Conservation (phyloP, 1,139 yeast genomes). For the Arxiozyma heterogenica region DNA sequence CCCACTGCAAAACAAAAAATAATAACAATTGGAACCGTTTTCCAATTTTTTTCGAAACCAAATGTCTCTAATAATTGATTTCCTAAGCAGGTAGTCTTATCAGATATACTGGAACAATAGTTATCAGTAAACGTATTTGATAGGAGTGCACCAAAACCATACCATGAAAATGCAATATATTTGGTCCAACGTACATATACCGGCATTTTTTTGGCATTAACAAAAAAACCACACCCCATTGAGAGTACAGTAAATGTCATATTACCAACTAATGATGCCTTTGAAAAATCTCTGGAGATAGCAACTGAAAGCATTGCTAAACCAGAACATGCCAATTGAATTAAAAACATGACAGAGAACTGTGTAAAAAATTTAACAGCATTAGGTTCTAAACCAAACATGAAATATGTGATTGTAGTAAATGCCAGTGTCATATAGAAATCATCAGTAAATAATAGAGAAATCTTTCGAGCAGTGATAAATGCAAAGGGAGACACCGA, state of each 20-base stretch:
- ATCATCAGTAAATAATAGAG: slow-evolving; percentile 63
- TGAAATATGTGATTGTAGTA: slow-evolving; percentile 57
- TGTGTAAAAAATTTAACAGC: slow-evolving; percentile 50
- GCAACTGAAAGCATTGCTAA: slow-evolving; percentile 37
- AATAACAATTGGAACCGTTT: slow-evolving; percentile 55
- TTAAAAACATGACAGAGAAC: slow-evolving; percentile 49
- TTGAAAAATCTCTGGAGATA: slow-evolving; percentile 53
- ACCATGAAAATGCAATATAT: slow-evolving; percentile 69
- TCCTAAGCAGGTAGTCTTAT: slow-evolving; percentile 37
- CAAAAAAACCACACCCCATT: slow-evolving; percentile 75
- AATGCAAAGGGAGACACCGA: slow-evolving; percentile 50
- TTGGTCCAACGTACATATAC: slow-evolving; percentile 82
- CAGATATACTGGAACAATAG: slow-evolving; percentile 45
- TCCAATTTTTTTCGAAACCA: slow-evolving; percentile 61
- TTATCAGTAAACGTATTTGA: slow-evolving; percentile 59
- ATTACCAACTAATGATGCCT: slow-evolving; percentile 56
- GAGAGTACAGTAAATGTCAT: slow-evolving; percentile 62
- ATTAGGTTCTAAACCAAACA: slow-evolving; percentile 60
- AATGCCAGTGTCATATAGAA: slow-evolving; percentile 52
- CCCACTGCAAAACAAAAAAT: slow-evolving; percentile 53
- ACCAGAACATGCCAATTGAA: slow-evolving; percentile 34
- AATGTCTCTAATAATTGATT: slow-evolving; percentile 40
- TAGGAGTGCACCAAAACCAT: slow-evolving; percentile 59
- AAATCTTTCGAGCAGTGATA: slow-evolving; percentile 55
- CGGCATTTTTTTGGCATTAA: slow-evolving; percentile 65